These are phyloP conservation scores for Leccinum pachyderme DNA, from an alignment of 1,284 basidiomycete genomes.

Conservation along the genomic window DNA sequence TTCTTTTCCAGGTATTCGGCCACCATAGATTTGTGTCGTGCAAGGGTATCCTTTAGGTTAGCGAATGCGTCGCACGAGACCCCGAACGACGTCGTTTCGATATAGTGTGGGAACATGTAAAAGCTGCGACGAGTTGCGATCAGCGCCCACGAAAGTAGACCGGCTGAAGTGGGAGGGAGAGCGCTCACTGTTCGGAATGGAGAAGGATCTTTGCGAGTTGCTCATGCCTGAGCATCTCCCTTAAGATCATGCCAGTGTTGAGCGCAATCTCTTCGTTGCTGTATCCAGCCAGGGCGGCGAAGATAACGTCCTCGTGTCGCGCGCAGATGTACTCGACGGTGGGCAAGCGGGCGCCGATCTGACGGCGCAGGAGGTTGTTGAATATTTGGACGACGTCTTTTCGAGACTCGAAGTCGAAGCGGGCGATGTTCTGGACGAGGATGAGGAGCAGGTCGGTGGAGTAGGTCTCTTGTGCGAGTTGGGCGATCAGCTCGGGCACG, in stretches of 20 bases:
- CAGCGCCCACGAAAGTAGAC: constrained; percentile 3
- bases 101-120: constrained; percentile 95
- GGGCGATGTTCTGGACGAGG: constrained; percentile 79
- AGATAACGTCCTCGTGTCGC: constrained; percentile 82
- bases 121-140: constrained; percentile 57
- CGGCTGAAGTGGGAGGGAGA: neutral
- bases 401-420: constrained; percentile 94
- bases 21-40: constrained; percentile 96
- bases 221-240: constrained; percentile 97
- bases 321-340: constrained; percentile 92
- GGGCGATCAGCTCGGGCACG: constrained; percentile 83
- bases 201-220: constrained; percentile 87
- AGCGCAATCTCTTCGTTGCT: constrained; percentile 93
- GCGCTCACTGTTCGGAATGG: constrained; percentile 85
- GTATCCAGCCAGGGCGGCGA: constrained; percentile 87
- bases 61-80: constrained; percentile 97
- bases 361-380: constrained; percentile 90
- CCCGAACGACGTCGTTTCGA: constrained; percentile 97
- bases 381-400: constrained; percentile 98
- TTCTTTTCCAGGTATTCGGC: constrained; percentile 95
- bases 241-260: constrained; percentile 97
- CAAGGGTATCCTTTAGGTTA: constrained; percentile 95
- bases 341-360: constrained; percentile 90
- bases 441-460: constrained; percentile 83
- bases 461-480: constrained; percentile 96